A percentile compares a stretch with the other conserved stretches of the same genome.
phyloP scores from a whole-genome alignment of 1,284 basidiomycete genomes.

The Athelia psychrophila region DNA sequence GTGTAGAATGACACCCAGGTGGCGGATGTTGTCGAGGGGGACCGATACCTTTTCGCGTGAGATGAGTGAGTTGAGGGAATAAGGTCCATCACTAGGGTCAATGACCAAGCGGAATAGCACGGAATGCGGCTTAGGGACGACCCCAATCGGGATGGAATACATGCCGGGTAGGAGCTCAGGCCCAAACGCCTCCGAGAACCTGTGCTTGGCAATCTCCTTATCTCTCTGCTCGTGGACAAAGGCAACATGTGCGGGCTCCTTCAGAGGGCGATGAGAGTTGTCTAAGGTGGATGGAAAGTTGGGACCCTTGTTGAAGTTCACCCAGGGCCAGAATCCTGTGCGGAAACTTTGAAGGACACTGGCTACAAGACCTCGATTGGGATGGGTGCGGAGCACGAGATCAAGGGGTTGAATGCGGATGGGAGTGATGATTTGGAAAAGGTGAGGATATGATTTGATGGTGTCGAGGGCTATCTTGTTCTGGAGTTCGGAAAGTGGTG shows the following conservation, averaged over 20 bases:
- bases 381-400: slow-evolving; percentile 2
- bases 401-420: background rate
- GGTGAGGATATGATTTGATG: background rate
- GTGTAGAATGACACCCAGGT: slow-evolving; percentile 12
- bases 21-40: slow-evolving; percentile 17
- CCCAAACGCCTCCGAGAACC: slow-evolving; percentile 1
- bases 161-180: slow-evolving; percentile 11
- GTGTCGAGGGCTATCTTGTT: background rate
- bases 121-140: slow-evolving; percentile 29
- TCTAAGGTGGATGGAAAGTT: background rate
- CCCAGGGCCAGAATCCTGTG: slow-evolving; percentile 7
- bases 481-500: background rate
- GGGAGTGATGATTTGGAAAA: background rate
- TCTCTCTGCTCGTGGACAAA: background rate
- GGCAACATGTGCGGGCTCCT: background rate
- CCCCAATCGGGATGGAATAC: slow-evolving; percentile 12
- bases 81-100: slow-evolving; percentile 29
- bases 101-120: slow-evolving; percentile 29
- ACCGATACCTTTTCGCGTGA: slow-evolving; percentile 11
- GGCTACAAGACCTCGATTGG: slow-evolving; percentile 9
- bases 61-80: slow-evolving; percentile 30
- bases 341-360: slow-evolving; percentile 3
- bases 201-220: background rate
- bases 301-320: slow-evolving; percentile 1
- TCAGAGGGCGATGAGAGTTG: background rate